A percentile compares a stretch with the other conserved stretches of the same genome.
Conservation (phyloP, 2,329 filamentous ascomycete species). For the Iodosphaeria phyllophila region DNA sequence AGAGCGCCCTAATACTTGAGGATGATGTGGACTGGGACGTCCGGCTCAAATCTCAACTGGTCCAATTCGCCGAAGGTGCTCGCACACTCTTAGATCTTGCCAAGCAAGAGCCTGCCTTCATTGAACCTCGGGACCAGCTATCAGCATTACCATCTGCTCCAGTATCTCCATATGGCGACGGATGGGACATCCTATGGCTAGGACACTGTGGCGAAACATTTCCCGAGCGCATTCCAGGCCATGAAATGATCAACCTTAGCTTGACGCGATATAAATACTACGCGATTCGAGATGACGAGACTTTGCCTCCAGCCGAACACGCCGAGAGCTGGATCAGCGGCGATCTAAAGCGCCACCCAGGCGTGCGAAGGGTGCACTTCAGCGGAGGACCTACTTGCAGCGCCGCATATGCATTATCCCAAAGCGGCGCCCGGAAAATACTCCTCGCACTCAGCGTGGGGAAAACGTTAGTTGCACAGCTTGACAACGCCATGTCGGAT, state of each 20-base stretch:
- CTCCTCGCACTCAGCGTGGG: constrained; percentile 4
- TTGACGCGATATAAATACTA: constrained; percentile 5
- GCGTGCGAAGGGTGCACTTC: constrained; percentile 5
- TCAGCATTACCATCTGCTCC: constrained; percentile 1
- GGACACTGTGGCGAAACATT: constrained; percentile 16
- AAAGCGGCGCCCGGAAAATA: constrained; percentile 4
- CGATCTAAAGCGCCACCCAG: constrained; percentile 2
- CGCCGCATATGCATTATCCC: constrained; percentile 4
- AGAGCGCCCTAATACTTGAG: constrained; percentile 18
- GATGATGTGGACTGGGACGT: constrained; percentile 22
- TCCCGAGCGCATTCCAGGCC: constrained; percentile 4
- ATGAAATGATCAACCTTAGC: constrained; percentile 2
- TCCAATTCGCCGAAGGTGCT: constrained; percentile 12
- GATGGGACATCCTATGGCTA: constrained; percentile 19
- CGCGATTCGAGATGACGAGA: constrained; percentile 3
- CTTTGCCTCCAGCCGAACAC: constrained; percentile 1
- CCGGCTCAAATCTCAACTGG: constrained; percentile 14
- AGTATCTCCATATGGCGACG: constrained; percentile 7
- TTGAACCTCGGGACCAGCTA: constrained; percentile 8
- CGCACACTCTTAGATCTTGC: constrained; percentile 8
- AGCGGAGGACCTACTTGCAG: constrained; percentile 5
- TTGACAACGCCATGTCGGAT: constrained; percentile 4
- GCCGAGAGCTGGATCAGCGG: constrained; percentile 3
- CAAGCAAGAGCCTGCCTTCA: neutral
- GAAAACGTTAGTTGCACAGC: constrained; percentile 3